A percentile compares a stretch with the other conserved stretches of the same genome.
These are phyloP conservation scores for Russula brevipes DNA, from an alignment of 768 basidiomycete genomes.

Conservation along the genomic window DNA sequence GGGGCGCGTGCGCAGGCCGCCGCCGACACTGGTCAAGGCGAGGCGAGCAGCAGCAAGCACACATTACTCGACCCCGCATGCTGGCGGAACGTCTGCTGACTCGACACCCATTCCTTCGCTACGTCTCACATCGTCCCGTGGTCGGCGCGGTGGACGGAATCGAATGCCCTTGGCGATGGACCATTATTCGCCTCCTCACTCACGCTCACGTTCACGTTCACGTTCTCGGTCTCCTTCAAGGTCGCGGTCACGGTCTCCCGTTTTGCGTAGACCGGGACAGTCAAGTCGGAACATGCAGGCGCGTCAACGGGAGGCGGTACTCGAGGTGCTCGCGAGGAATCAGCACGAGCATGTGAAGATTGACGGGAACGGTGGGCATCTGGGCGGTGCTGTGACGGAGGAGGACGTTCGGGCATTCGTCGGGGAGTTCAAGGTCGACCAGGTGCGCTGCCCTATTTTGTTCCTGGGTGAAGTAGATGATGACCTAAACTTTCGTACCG, in stretches of 20 bases:
- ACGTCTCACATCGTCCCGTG: conserved; percentile 4
- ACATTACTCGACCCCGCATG: conserved; percentile 1
- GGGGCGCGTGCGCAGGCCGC: conserved; percentile 24
- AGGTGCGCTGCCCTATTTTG: conserved; percentile 44
- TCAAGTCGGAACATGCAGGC: conserved; percentile 30
- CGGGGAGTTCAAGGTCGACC: conserved; percentile 62
- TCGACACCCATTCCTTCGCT: conserved; percentile 10
- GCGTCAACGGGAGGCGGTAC: conserved; percentile 36
- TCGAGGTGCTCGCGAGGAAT: conserved; percentile 53
- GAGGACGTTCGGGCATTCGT: conserved; percentile 68
- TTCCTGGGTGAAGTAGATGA: background rate
- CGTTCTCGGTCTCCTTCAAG: conserved; percentile 2
- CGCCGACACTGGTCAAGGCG: conserved; percentile 22
- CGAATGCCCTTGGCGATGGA: conserved; percentile 15
- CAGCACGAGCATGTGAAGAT: conserved; percentile 64
- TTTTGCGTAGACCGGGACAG: conserved; percentile 38
- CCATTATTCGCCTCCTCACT: conserved; percentile 24
- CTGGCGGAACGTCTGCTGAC: conserved; percentile 12
- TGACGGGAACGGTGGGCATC: conserved; percentile 42
- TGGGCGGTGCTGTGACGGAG: conserved; percentile 50
- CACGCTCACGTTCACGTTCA: conserved; percentile 17
- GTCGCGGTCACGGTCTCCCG: conserved; percentile 42
- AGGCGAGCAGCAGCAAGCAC: conserved; percentile 11
- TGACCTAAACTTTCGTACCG: background rate
- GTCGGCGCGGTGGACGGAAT: conserved; percentile 18